Evolutionary conservation across 371 early-diverging fungal species (phyloP).

Genomic region (Actinomortierella ambigua): DNA sequence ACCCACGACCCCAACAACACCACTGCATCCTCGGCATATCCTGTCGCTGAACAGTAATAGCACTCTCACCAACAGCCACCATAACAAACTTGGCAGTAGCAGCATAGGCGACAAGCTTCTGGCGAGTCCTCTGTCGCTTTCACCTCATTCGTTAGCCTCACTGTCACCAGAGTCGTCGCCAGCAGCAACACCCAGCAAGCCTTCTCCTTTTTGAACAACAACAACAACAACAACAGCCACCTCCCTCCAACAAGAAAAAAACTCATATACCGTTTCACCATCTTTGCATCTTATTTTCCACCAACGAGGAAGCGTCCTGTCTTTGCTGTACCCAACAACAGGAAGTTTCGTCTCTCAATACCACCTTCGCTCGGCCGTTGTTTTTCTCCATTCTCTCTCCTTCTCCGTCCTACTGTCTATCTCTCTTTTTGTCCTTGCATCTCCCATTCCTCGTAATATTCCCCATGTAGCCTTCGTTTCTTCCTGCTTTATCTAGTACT

Average conservation of each 20-base stretch:
- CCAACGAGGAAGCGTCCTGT: background rate
- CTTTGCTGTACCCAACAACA: background rate
- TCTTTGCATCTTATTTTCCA: background rate
- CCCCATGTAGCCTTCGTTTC: too few species aligned
- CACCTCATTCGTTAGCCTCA: background rate
- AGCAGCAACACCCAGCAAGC: background rate
- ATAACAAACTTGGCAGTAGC: background rate
- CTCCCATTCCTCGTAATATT: too few species aligned
- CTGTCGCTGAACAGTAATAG: too few species aligned
- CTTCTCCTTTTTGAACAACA: background rate
- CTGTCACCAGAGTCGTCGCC: constrained; percentile 3
- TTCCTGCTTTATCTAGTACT: too few species aligned
- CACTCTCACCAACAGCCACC: background rate
- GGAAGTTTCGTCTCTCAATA: background rate
- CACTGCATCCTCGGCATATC: background rate
- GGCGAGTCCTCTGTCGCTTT: background rate
- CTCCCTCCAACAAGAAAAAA: too few species aligned
- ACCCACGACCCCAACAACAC: background rate
- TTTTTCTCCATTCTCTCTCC: background rate
- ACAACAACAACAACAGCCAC: background rate
- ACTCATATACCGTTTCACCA: too few species aligned
- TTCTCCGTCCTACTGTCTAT: constrained; percentile 4
- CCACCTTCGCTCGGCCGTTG: background rate
- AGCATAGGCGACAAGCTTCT: background rate
- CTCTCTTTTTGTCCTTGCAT: constrained; percentile 1